Conservation (phyloP, 148 eudicot species). For the Nyssa sinensis region DNA sequence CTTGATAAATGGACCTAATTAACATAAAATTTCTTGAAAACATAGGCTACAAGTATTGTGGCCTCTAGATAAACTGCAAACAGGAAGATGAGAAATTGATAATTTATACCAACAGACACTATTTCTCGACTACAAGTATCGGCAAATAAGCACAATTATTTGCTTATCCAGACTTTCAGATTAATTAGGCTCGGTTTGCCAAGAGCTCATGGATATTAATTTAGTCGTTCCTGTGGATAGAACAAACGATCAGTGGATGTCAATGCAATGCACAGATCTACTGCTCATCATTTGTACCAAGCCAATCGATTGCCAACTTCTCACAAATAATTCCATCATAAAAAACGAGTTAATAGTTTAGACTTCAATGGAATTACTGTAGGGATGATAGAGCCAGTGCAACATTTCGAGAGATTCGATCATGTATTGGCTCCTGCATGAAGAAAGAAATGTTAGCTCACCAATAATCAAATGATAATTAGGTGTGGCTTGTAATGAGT, state of each 20-base stretch:
- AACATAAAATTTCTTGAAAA: too few relatives aligned
- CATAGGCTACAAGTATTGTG: background rate
- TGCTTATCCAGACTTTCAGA: background rate
- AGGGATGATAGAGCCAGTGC: conserved; percentile 59
- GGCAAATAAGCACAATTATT: too few relatives aligned
- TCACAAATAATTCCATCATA: background rate
- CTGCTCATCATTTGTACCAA: background rate
- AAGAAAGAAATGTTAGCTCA: background rate
- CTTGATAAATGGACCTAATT: too few relatives aligned
- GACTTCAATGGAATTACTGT: conserved; percentile 14
- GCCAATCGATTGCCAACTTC: conserved; percentile 1
- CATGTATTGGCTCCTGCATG: conserved; percentile 76
- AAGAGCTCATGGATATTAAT: background rate
- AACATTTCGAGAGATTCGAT: conserved; percentile 77
- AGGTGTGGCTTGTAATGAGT: background rate
- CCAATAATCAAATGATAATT: background rate
- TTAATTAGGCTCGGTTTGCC: background rate
- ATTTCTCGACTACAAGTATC: too few relatives aligned
- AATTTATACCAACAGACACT: too few relatives aligned
- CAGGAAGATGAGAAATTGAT: too few relatives aligned
- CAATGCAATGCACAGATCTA: background rate
- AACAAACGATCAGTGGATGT: background rate
- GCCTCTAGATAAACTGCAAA: too few relatives aligned
- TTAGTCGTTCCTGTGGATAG: background rate
- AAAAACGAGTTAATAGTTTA: background rate